These are phyloP conservation scores for Solanum lycopersicoides DNA, from an alignment of 257 asterid genomes.

Conservation along the genomic window DNA sequence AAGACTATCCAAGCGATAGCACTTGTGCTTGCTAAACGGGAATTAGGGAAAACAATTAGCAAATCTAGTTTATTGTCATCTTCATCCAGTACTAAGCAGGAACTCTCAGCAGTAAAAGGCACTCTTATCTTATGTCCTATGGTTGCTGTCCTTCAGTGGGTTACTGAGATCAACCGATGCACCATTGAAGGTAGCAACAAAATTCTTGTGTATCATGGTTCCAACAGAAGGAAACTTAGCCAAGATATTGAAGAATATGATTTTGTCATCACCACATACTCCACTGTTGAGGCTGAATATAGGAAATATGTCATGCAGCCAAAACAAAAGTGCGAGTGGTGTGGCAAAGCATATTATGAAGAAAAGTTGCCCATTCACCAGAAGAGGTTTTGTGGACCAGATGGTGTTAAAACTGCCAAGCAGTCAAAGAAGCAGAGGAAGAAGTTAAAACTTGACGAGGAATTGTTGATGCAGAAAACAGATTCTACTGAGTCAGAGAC, in stretches of 20 bases:
- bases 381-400: neutral
- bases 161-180: constrained; percentile 69
- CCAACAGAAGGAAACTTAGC: constrained; percentile 46
- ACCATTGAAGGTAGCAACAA: constrained; percentile 65
- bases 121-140: constrained; percentile 87
- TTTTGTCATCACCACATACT: constrained; percentile 81
- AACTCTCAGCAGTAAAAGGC: constrained; percentile 47
- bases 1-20: constrained; percentile 93
- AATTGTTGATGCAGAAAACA: constrained; percentile 12
- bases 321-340: neutral
- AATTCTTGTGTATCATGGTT: constrained; percentile 81
- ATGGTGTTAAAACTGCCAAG: constrained; percentile 12
- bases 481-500: constrained; percentile 11
- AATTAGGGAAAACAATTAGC: constrained; percentile 22
- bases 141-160: constrained; percentile 88
- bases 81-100: constrained; percentile 33
- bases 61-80: constrained; percentile 19
- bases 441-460: constrained; percentile 5
- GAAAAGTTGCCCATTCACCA: neutral
- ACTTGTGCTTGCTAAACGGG: constrained; percentile 73
- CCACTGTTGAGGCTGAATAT: constrained; percentile 75
- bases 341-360: neutral
- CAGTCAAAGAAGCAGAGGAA: constrained; percentile 75
- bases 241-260: constrained; percentile 57
- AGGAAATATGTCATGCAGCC: constrained; percentile 11